Conservation (phyloP, 2,329 filamentous ascomycete species). For the Chaetomium globosum region DNA sequence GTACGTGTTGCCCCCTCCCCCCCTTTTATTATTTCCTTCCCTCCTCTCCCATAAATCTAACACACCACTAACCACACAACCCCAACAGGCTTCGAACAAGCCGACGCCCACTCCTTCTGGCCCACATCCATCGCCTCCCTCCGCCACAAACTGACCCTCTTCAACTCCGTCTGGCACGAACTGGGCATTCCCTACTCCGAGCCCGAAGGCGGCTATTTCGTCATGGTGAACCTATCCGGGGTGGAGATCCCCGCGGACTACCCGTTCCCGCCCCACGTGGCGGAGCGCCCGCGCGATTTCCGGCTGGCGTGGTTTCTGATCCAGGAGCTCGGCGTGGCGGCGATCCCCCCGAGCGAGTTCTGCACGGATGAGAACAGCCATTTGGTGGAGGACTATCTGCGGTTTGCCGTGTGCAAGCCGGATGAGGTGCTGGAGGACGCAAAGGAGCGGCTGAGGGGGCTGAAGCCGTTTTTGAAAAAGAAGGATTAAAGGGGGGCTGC, state of each 20-base stretch:
- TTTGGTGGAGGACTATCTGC: conserved; percentile 88
- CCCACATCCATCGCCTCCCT: conserved; percentile 79
- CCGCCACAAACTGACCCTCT: conserved; percentile 83
- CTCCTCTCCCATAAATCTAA: conserved; percentile 13
- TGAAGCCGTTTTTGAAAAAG: conserved; percentile 68
- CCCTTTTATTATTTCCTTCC: background rate
- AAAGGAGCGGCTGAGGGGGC: conserved; percentile 71
- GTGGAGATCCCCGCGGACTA: conserved; percentile 83
- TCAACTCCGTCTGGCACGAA: conserved; percentile 80
- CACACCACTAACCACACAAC: too few species aligned
- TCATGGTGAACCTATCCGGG: conserved; percentile 89
- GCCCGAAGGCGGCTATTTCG: conserved; percentile 96
- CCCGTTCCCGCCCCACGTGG: conserved; percentile 86
- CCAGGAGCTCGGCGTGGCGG: conserved; percentile 91
- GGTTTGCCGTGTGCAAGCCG: conserved; percentile 95
- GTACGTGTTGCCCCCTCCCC: conserved; percentile 12
- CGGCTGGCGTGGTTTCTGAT: conserved; percentile 96
- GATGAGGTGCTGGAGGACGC: conserved; percentile 80
- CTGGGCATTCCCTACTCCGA: conserved; percentile 80
- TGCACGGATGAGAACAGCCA: conserved; percentile 83
- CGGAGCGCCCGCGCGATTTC: conserved; percentile 84
- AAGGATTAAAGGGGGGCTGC: background rate
- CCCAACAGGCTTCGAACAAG: conserved; percentile 72
- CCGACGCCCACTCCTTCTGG: conserved; percentile 86
- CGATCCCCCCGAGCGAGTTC: conserved; percentile 96